Percentiles rank a stretch among this genome's conserved stretches.
Evolutionary conservation across 2,329 filamentous ascomycete genomes (phyloP).

Genomic region (Fusarium xylarioides): DNA sequence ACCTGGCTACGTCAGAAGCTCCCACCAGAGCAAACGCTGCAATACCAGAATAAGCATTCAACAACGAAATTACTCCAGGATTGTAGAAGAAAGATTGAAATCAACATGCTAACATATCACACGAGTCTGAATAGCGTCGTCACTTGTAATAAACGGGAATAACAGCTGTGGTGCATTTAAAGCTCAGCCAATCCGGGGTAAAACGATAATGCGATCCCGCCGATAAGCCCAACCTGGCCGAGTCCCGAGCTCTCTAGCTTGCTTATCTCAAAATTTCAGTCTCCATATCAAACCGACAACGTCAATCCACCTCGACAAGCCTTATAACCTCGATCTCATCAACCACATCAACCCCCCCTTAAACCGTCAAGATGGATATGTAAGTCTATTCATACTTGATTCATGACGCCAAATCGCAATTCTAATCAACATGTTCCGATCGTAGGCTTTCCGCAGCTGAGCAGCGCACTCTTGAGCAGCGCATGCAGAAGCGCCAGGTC

Average conservation of each 20-base stretch:
- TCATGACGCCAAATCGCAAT: not conserved
- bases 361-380: slow-evolving; percentile 45
- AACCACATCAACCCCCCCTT: slow-evolving; percentile 6
- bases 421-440: slow-evolving; percentile 27
- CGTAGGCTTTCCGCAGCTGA: slow-evolving; percentile 75
- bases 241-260: slow-evolving; percentile 16
- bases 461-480: slow-evolving; percentile 90
- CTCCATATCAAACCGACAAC: slow-evolving; percentile 23
- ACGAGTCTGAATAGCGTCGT: not conserved
- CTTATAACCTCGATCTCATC: slow-evolving; percentile 9
- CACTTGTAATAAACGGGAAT: not conserved
- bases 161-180: not conserved
- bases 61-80: not conserved
- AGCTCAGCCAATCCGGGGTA: slow-evolving; percentile 32
- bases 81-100: not conserved
- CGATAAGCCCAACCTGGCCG: slow-evolving; percentile 36
- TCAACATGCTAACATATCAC: not conserved
- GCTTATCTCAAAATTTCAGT: slow-evolving; percentile 46
- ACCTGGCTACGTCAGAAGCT: slow-evolving; percentile 15
- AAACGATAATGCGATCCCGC: slow-evolving; percentile 47
- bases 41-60: not conserved
- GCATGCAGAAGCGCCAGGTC: slow-evolving; percentile 98
- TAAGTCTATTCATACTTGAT: slow-evolving; percentile 7
- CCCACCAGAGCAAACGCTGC: not conserved
- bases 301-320: slow-evolving; percentile 22